Evolutionary conservation across 164 flowering plant genomes (phyloP).

Genomic region (Umbellularia californica): DNA sequence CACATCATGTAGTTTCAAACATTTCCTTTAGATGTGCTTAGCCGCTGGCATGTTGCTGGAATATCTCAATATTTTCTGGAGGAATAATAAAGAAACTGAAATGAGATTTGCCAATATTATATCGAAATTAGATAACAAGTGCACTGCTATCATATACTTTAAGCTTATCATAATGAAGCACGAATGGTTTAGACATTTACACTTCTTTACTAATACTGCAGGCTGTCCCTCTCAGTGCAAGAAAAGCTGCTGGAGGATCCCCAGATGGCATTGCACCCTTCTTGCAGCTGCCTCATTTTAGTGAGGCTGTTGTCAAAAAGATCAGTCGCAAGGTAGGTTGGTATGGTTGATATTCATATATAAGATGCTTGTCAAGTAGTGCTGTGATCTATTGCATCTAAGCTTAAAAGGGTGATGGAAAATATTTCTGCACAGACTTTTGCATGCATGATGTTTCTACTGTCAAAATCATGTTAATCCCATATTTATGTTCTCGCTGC

Average conservation of each 20-base stretch:
- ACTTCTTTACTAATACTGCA: slow-evolving; percentile 22
- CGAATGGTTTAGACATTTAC: too few species aligned
- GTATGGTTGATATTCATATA: neutral
- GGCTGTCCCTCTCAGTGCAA: slow-evolving; percentile 95
- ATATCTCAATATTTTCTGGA: too few species aligned
- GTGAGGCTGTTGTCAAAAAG: slow-evolving; percentile 66
- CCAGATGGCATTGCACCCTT: slow-evolving; percentile 85
- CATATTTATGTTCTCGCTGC: neutral
- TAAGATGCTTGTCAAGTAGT: neutral
- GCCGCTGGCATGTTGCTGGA: too few species aligned
- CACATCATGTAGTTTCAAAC: too few species aligned
- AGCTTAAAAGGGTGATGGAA: neutral
- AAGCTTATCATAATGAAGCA: too few species aligned
- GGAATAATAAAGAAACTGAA: too few species aligned
- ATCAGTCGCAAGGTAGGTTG: slow-evolving; percentile 66
- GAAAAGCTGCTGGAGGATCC: slow-evolving; percentile 72
- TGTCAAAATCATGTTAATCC: neutral
- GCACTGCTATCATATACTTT: too few species aligned
- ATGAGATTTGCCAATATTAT: too few species aligned
- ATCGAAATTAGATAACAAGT: too few species aligned
- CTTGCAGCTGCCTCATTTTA: slow-evolving; percentile 93
- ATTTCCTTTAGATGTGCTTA: too few species aligned
- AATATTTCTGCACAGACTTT: neutral
- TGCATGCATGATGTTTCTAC: neutral
- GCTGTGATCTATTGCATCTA: neutral